These are phyloP conservation scores for Bipolaris oryzae DNA, from an alignment of 2,329 filamentous ascomycete species.

Conservation along the genomic window DNA sequence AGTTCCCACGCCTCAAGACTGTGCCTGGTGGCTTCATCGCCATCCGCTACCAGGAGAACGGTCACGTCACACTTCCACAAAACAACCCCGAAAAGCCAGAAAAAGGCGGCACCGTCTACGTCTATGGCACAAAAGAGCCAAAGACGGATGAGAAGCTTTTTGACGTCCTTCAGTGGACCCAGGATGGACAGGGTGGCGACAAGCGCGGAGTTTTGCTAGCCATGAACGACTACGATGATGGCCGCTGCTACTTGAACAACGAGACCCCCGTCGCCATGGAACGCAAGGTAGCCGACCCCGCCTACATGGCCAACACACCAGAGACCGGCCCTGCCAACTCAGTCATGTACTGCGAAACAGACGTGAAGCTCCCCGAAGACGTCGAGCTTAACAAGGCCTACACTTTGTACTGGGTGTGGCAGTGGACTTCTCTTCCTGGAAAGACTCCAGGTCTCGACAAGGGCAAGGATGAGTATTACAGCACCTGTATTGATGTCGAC, in stretches of 20 bases:
- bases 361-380: conserved; percentile 74
- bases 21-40: conserved; percentile 56
- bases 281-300: conserved; percentile 50
- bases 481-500: conserved; percentile 63
- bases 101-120: conserved; percentile 54
- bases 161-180: conserved; percentile 79
- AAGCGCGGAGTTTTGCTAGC: conserved; percentile 76
- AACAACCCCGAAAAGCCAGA: conserved; percentile 51
- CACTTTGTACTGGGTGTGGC: conserved; percentile 96
- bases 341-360: conserved; percentile 79
- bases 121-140: conserved; percentile 57
- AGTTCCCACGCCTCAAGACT: conserved; percentile 67
- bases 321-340: conserved; percentile 41
- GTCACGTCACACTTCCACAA: conserved; percentile 54
- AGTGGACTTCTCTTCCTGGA: conserved; percentile 65
- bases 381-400: conserved; percentile 68
- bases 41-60: conserved; percentile 59
- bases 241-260: conserved; percentile 84
- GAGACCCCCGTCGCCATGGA: conserved; percentile 59
- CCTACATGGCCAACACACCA: background rate
- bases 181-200: conserved; percentile 80
- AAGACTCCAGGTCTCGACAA: conserved; percentile 50
- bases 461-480: conserved; percentile 64
- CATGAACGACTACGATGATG: conserved; percentile 84
- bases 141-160: conserved; percentile 62